These are phyloP conservation scores for Colletotrichum incanum DNA, from an alignment of 2,329 filamentous ascomycete species.

Conservation along the genomic window DNA sequence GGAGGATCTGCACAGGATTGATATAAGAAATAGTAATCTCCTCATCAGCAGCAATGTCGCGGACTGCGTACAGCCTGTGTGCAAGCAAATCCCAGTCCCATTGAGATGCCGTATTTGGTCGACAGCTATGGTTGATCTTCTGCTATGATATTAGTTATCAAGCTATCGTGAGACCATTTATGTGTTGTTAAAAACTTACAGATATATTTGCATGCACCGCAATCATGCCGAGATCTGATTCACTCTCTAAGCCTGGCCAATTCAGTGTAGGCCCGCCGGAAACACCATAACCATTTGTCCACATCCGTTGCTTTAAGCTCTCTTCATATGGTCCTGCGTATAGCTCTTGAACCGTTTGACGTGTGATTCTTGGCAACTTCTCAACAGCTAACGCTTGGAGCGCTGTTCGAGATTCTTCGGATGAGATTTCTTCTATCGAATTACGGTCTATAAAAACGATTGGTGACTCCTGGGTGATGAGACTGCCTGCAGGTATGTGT, in stretches of 20 bases:
- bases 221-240: conserved; percentile 1
- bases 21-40: conserved; percentile 28
- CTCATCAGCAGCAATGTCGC: conserved; percentile 6
- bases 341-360: background rate
- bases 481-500: conserved; percentile 2
- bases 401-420: background rate
- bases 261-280: background rate
- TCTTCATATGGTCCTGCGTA: background rate
- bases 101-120: conserved; percentile 4
- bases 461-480: background rate
- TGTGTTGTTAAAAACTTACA: background rate
- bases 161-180: too few relatives aligned
- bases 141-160: background rate
- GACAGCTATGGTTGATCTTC: conserved; percentile 27
- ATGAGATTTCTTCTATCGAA: background rate
- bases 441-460: conserved; percentile 13
- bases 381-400: background rate
- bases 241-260: background rate
- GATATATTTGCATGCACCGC: conserved; percentile 19
- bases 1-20: background rate
- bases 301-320: too few relatives aligned
- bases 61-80: conserved; percentile 10
- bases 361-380: conserved; percentile 1
- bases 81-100: conserved; percentile 3
- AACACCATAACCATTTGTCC: conserved; percentile 3